Percentiles rank a stretch among this genome's conserved stretches.
Conservation (phyloP, 768 basidiomycete species). For the Lentinula sp. region DNA sequence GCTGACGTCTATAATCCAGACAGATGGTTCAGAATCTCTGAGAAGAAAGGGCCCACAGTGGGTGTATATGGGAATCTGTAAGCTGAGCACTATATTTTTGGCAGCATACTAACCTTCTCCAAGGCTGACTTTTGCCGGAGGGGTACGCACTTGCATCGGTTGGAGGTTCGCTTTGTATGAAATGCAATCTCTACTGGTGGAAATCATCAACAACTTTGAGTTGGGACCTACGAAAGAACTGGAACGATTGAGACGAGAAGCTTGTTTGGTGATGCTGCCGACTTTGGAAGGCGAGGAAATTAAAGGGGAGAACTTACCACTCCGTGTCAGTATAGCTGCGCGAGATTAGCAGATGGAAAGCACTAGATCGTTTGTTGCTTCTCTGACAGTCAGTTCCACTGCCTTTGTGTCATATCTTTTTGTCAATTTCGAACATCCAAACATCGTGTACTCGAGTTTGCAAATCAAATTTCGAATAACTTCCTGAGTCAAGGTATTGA, state of each 20-base stretch:
- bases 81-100: neutral
- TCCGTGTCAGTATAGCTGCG: constrained; percentile 30
- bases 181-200: constrained; percentile 50
- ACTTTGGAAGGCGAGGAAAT: constrained; percentile 38
- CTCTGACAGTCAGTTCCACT: too few species aligned
- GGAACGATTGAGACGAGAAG: constrained; percentile 33
- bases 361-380: too few species aligned
- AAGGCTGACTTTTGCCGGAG: constrained; percentile 43
- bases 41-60: constrained; percentile 31
- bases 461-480: too few species aligned
- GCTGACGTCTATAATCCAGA: constrained; percentile 49
- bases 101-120: neutral
- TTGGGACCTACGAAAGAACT: constrained; percentile 37
- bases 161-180: constrained; percentile 52
- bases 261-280: constrained; percentile 42
- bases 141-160: constrained; percentile 41
- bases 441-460: too few species aligned
- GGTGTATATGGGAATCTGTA: constrained; percentile 47
- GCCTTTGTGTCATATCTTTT: too few species aligned
- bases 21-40: constrained; percentile 40
- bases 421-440: too few species aligned
- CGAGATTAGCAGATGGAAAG: constrained; percentile 16
- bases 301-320: constrained; percentile 39
- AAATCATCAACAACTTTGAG: constrained; percentile 55
- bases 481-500: too few species aligned